Evolutionary conservation across 169 alveolate species (phyloP).

Genomic region (Plasmodium malariae): DNA sequence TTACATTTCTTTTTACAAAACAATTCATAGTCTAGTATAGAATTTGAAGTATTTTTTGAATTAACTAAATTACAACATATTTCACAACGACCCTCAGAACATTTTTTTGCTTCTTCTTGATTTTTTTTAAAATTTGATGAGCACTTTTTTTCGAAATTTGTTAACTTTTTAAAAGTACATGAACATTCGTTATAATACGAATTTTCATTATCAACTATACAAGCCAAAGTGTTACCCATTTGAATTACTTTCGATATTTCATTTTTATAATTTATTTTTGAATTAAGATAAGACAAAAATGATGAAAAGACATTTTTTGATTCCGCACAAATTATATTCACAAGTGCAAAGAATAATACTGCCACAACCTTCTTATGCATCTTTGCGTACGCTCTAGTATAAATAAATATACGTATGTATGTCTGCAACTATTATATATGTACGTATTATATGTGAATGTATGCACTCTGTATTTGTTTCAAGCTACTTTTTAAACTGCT

Average conservation of each 20-base stretch:
- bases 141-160: constrained; percentile 68
- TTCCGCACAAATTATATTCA: constrained; percentile 14
- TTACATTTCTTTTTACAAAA: constrained; percentile 68
- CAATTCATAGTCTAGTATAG: constrained; percentile 62
- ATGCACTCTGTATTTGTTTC: too few species aligned
- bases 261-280: constrained; percentile 56
- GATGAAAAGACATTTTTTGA: constrained; percentile 57
- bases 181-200: constrained; percentile 46
- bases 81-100: constrained; percentile 76
- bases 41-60: constrained; percentile 32
- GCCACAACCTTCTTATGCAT: constrained; percentile 23
- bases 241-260: constrained; percentile 63
- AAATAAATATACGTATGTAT: background rate
- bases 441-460: too few species aligned
- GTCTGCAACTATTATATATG: background rate
- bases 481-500: too few species aligned
- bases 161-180: constrained; percentile 57
- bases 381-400: constrained; percentile 1
- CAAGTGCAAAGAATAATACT: constrained; percentile 27
- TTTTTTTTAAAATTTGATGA: constrained; percentile 67
- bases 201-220: constrained; percentile 36
- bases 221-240: constrained; percentile 60
- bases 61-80: constrained; percentile 67
- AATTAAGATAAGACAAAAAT: constrained; percentile 37
- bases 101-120: constrained; percentile 75